Base-by-base conservation (phyloP, 345 rosid species). In the Passiflora organensis region DNA sequence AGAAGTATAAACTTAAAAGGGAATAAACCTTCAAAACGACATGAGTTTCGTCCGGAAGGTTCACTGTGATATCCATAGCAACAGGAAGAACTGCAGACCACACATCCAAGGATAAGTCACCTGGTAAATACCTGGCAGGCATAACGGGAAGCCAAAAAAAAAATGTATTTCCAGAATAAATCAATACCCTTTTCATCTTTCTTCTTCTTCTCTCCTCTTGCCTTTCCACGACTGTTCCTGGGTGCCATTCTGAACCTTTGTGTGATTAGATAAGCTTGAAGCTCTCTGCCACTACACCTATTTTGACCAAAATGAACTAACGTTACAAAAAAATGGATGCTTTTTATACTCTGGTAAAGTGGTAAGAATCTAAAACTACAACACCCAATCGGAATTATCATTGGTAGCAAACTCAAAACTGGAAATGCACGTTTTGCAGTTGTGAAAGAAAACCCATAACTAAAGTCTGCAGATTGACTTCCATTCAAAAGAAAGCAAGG, bases 191-290 rank as follows among this genome's bases (percentile, higher is more conserved):
- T 93, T 60, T 93, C 99, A 60, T 86, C 99, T 60, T 89, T 93
- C 81, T 93, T 93, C 89, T 84, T 93, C 91, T 86, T 93, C 15
- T 93, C 99, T 57, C 87, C 91, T 66, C 80, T 93, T 24, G 91
- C 72, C 73, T 89, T 93, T 46, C 95, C 83, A 36, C 95, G 89
- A 66, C 70, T 86, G 95, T 84, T 89, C 80, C 79, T 84, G 12
- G 98, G 98, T 28, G 96, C 94, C 99, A 93, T 93, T 81, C 66
- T 76, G 65, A 13, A 60, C 48, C 62, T 53, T 53, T 55, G 51
- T 53, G 13, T 15, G 59, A 54, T 55, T 47, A 24, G 54, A 39
- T 46, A 32, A 67, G 59, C 67, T 60, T 25, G 54, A 63, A 64
- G 19, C 43, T 32, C 28, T 48, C 46, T 34, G 21, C 4, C 6